Conservation (phyloP, 2,329 filamentous ascomycete species). For the Thielaviopsis cerberus region DNA sequence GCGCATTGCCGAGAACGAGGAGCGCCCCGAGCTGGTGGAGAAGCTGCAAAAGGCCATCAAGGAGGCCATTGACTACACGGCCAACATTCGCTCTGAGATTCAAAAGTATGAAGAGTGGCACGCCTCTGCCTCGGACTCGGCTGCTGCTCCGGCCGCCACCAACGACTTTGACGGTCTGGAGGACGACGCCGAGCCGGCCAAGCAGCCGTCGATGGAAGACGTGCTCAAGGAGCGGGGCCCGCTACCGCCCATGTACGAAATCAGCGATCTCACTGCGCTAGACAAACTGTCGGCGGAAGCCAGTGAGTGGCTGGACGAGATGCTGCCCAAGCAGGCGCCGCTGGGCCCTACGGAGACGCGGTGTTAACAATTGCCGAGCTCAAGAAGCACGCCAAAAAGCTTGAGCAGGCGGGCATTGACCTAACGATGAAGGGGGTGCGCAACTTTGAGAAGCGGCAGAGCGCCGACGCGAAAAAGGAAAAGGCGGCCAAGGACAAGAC, state of each 20-base stretch:
- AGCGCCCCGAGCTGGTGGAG: conserved; percentile 52
- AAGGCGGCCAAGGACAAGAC: too few relatives aligned
- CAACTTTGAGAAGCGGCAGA: conserved; percentile 30
- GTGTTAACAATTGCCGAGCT: conserved; percentile 57
- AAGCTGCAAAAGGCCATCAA: conserved; percentile 51
- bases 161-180: conserved; percentile 58
- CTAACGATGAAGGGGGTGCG: conserved; percentile 51
- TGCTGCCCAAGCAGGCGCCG: conserved; percentile 50
- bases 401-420: conserved; percentile 52
- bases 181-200: conserved; percentile 35
- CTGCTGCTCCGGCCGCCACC: conserved; percentile 24
- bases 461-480: conserved; percentile 26
- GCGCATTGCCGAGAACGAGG: conserved; percentile 51
- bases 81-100: conserved; percentile 52
- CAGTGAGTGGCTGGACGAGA: conserved; percentile 56
- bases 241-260: conserved; percentile 48
- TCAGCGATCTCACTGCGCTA: conserved; percentile 51
- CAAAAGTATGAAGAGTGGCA: conserved; percentile 45
- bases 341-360: conserved; percentile 55
- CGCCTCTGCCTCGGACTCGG: conserved; percentile 31
- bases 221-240: conserved; percentile 29
- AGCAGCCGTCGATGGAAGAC: conserved; percentile 27
- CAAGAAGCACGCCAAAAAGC: conserved; percentile 45
- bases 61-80: conserved; percentile 51
- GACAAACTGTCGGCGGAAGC: conserved; percentile 43